Conservation (phyloP, 306 rosid species). For the Datisca glomerata region DNA sequence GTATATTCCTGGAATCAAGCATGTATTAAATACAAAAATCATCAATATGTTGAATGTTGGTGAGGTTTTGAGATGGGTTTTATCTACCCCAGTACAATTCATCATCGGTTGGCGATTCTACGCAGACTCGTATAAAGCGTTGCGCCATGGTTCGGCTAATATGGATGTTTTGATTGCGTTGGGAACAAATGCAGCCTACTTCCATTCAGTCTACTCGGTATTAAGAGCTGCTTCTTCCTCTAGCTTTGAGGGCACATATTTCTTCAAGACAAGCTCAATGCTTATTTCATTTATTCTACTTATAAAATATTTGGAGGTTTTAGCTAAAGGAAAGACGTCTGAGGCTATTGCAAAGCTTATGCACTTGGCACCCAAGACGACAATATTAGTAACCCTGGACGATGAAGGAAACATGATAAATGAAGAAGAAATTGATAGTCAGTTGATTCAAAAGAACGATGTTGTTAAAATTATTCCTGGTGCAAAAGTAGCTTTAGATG, state of each 20-base stretch:
- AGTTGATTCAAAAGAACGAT: slow-evolving; percentile 58
- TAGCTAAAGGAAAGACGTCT: slow-evolving; percentile 85
- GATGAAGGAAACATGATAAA: slow-evolving; percentile 40
- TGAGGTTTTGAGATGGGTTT: slow-evolving; percentile 58
- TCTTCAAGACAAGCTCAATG: slow-evolving; percentile 89
- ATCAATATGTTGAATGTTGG: slow-evolving; percentile 68
- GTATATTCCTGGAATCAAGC: slow-evolving; percentile 73
- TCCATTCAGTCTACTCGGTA: slow-evolving; percentile 58
- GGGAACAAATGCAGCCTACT: slow-evolving; percentile 81
- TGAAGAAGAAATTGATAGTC: slow-evolving; percentile 67
- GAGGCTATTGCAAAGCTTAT: slow-evolving; percentile 81
- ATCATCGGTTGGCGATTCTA: slow-evolving; percentile 66
- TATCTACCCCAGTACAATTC: slow-evolving; percentile 80
- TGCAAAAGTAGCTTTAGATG: slow-evolving; percentile 74
- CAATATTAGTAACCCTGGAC: slow-evolving; percentile 43
- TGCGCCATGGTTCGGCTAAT: slow-evolving; percentile 74
- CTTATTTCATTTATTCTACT: slow-evolving; percentile 79
- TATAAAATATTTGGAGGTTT: slow-evolving; percentile 72
- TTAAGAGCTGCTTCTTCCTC: slow-evolving; percentile 46
- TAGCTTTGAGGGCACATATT: slow-evolving; percentile 71
- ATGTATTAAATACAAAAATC: slow-evolving; percentile 58
- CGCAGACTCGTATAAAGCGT: slow-evolving; percentile 68
- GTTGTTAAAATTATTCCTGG: slow-evolving; percentile 72
- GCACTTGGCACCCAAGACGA: slow-evolving; percentile 75
- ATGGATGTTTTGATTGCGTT: slow-evolving; percentile 87